Evolutionary conservation across 2,329 filamentous ascomycete genomes (phyloP).

Genomic region (Neospermospora avenae): DNA sequence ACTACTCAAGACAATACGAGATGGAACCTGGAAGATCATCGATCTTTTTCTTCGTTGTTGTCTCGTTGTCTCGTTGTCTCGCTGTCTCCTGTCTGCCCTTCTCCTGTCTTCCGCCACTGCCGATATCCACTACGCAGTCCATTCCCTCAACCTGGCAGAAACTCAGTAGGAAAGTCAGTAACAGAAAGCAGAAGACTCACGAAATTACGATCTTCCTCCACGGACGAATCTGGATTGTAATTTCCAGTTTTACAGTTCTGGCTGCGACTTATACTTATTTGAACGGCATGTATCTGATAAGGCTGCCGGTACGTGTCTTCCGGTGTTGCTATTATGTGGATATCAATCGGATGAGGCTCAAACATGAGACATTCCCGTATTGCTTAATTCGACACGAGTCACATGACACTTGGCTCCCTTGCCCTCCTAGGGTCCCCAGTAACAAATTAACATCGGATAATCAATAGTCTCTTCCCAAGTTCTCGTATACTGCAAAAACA

Average conservation of each 20-base stretch:
- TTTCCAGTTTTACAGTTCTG: background rate
- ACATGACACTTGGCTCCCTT: background rate
- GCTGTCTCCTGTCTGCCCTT: too few relatives aligned
- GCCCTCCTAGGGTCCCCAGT: background rate
- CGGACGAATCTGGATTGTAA: background rate
- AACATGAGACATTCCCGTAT: background rate
- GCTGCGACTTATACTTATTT: background rate
- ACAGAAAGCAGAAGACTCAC: background rate
- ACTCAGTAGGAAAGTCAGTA: background rate
- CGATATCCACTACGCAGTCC: background rate
- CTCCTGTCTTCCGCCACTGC: constrained; percentile 1
- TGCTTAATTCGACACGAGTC: background rate
- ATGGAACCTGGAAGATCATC: background rate
- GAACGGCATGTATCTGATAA: background rate
- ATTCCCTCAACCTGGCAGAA: too few relatives aligned
- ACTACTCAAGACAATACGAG: background rate
- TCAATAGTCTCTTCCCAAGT: background rate
- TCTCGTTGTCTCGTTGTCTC: too few relatives aligned
- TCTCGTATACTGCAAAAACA: background rate
- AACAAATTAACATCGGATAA: background rate
- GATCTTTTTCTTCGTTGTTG: too few relatives aligned
- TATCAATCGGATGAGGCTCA: background rate
- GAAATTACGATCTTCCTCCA: constrained; percentile 6
- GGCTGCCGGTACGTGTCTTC: background rate
- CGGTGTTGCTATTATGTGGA: background rate